A percentile compares a stretch with the other conserved stretches of the same genome.
phyloP scores from a whole-genome alignment of 2,329 filamentous ascomycete species.

The Nemania abortiva region DNA sequence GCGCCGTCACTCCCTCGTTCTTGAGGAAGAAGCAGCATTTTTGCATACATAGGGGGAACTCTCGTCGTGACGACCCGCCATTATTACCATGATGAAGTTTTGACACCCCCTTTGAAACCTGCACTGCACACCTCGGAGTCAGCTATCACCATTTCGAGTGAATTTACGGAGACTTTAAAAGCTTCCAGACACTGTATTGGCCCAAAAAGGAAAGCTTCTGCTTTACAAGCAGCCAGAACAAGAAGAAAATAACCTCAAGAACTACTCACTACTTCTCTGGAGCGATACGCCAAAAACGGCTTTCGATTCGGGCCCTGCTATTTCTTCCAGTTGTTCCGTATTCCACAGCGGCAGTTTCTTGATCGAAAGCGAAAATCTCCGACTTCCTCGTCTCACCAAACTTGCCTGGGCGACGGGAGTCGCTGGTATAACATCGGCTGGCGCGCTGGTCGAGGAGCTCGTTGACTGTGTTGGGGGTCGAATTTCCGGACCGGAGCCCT shows the following conservation, averaged over 20 bases:
- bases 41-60: conserved; percentile 58
- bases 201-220: too few relatives aligned
- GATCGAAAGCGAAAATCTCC: conserved; percentile 52
- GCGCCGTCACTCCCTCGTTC: conserved; percentile 51
- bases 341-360: conserved; percentile 52
- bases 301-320: conserved; percentile 46
- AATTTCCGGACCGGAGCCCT: conserved; percentile 44
- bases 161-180: too few relatives aligned
- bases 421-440: conserved; percentile 40
- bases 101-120: conserved; percentile 55
- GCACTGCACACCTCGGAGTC: too few relatives aligned
- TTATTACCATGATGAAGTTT: conserved; percentile 55
- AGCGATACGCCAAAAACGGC: conserved; percentile 57
- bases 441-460: conserved; percentile 32
- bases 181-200: too few relatives aligned
- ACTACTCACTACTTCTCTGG: too few relatives aligned
- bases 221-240: too few relatives aligned
- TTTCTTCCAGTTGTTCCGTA: conserved; percentile 45
- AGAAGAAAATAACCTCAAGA: too few relatives aligned
- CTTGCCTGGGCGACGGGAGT: conserved; percentile 49
- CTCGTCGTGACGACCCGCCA: conserved; percentile 52
- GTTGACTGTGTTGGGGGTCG: conserved; percentile 46
- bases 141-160: too few relatives aligned
- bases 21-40: conserved; percentile 56
- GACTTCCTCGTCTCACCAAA: conserved; percentile 48